Evolutionary conservation across 306 rosid genomes (phyloP), one percentile per base, ranked within the genome.

Genomic region (Acacia crassicarpa): DNA sequence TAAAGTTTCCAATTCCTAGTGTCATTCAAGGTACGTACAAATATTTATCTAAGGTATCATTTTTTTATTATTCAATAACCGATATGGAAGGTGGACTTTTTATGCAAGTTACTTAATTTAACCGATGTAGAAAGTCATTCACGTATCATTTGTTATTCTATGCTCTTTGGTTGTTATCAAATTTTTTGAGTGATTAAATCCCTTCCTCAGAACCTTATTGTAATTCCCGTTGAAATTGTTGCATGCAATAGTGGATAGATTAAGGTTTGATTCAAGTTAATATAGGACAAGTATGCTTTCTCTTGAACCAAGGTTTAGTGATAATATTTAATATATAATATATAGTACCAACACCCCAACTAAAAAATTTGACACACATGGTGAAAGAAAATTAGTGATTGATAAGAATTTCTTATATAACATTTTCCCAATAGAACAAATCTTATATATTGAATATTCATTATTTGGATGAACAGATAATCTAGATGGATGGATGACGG

Each of bases 401-500:
- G 48, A 44, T 44, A 53, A 20, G 10, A 5, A 6, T 19, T 53
- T 20, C 9, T 53, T 53, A 53, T 46, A 46, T 53, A 53, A 20
- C 7, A 56, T 56, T 56, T 56, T 19, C 27, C 23, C 59, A 19
- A 16, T 7, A 13, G 9, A 19, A 16, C 7, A 19, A 6, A 56
- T 19, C 3, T n/a, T 56, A 8, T 8, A 56, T n/a, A 56, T 56
- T 59, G 22, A 56, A 56, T 56, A 11, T 20, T 6, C 5, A 38
- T 38, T 72, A 15, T 78, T 79, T 86, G 78, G 74, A 38, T 38
- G 41, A 71, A 6, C 81, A 92, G 97, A 85, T 59, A 79, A 88
- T 56, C 78, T 72, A 25, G 81, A 87, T 62, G 97, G 88, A 20
- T 92, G 97, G 97, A 89, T 89, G 89, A 91, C 91, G 19, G 97